Percentiles rank a stretch among this genome's conserved stretches.
These are phyloP conservation scores for Fusarium nanum DNA, from an alignment of 2,329 filamentous ascomycete genomes.

Conservation along the genomic window DNA sequence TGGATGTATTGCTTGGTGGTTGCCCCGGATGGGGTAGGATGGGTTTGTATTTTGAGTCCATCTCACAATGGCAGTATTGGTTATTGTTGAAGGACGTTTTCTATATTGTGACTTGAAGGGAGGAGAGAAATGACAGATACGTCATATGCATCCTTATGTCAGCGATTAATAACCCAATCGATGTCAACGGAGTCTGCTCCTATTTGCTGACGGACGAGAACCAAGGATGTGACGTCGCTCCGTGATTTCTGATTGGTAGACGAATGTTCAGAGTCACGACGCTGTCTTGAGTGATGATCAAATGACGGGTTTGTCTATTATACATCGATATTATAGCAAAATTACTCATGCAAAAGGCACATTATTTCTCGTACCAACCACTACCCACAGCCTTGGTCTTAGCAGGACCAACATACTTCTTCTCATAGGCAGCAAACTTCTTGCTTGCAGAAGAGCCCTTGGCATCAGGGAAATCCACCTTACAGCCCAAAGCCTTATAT, in stretches of 20 bases:
- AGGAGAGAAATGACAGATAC: neutral
- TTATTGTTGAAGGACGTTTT: neutral
- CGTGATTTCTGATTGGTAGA: too few species aligned
- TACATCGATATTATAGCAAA: too few species aligned
- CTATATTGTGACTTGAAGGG: neutral
- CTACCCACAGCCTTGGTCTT: slow-evolving; percentile 23
- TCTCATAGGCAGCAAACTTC: slow-evolving; percentile 15
- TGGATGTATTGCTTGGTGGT: too few species aligned
- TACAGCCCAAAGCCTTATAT: slow-evolving; percentile 23
- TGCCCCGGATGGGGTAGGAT: neutral
- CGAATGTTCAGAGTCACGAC: too few species aligned
- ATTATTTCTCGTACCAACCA: slow-evolving; percentile 15
- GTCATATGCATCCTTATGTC: neutral
- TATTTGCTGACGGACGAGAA: too few species aligned
- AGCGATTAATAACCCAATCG: neutral
- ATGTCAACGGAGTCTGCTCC: too few species aligned
- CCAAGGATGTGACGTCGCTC: too few species aligned
- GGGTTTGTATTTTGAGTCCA: neutral
- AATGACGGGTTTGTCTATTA: too few species aligned
- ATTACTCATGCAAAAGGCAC: rapidly evolving
- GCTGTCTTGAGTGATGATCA: too few species aligned
- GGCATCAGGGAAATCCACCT: slow-evolving; percentile 23
- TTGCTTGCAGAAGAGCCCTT: slow-evolving; percentile 12
- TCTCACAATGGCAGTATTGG: neutral
- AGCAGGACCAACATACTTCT: slow-evolving; percentile 23